phyloP scores from a whole-genome alignment of 108 stramenopile species.

The Nitzschia sp. region DNA sequence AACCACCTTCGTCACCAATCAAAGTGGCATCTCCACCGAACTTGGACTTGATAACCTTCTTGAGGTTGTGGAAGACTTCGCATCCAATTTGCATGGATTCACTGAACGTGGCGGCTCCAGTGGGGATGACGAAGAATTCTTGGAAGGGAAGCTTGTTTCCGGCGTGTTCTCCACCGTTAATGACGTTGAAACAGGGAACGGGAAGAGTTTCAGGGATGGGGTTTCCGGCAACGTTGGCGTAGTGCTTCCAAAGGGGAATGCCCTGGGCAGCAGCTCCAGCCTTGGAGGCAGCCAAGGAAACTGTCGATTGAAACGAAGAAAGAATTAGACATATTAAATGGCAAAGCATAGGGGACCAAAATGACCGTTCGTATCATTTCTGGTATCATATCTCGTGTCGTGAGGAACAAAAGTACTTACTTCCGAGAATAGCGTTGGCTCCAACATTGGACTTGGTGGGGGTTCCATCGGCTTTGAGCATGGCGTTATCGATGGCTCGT shows the following conservation, averaged over 20 bases:
- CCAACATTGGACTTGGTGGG: slow-evolving; percentile 97
- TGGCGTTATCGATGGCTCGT: slow-evolving; percentile 91
- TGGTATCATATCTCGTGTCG: not conserved
- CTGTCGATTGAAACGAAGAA: slow-evolving; percentile 37
- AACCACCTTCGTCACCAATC: slow-evolving; percentile 99
- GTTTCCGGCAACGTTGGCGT: slow-evolving; percentile 98
- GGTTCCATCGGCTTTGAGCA: slow-evolving; percentile 93
- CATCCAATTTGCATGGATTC: slow-evolving; percentile 98
- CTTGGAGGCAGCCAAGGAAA: slow-evolving; percentile 96
- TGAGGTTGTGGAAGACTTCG: slow-evolving; percentile 98
- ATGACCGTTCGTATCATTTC: too few species aligned
- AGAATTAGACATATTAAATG: not conserved
- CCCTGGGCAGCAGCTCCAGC: slow-evolving; percentile 96
- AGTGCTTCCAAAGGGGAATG: slow-evolving; percentile 99
- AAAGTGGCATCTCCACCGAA: slow-evolving; percentile 98
- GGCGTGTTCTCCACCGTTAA: slow-evolving; percentile 99
- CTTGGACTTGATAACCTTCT: slow-evolving; percentile 97
- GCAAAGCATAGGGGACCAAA: not conserved
- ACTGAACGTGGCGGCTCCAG: slow-evolving; percentile 91
- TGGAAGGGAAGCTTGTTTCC: slow-evolving; percentile 99
- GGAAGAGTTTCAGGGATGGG: slow-evolving; percentile 90
- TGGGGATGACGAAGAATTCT: slow-evolving; percentile 99
- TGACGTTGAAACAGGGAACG: slow-evolving; percentile 99
- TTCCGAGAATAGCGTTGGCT: slow-evolving; percentile 99
- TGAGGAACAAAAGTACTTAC: slow-evolving; percentile 72